These are phyloP conservation scores for Neofusicoccum sp. DNA, from an alignment of 2,329 filamentous ascomycete species.

Conservation along the genomic window DNA sequence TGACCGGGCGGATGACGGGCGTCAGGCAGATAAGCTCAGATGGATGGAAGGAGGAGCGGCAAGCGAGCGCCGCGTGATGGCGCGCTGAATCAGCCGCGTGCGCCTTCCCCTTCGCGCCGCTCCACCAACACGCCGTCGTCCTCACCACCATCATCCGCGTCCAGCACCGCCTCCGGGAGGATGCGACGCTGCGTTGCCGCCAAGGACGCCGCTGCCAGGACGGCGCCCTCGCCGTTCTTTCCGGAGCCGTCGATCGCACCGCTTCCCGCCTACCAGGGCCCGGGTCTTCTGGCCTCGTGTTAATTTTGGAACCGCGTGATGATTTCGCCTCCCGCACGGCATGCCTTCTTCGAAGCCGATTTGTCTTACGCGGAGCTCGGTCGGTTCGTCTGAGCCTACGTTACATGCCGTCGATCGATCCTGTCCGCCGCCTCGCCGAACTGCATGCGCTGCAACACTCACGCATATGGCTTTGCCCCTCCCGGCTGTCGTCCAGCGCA, in stretches of 20 bases:
- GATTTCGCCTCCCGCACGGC: background rate
- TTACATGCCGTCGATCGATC: background rate
- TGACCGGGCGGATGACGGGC: slow-evolving; percentile 10
- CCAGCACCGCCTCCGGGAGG: background rate
- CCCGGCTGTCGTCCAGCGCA: background rate
- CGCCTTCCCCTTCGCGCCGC: background rate
- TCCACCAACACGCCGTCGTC: background rate
- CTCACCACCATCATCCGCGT: background rate
- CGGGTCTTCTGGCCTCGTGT: background rate
- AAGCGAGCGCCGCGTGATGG: background rate
- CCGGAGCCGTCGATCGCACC: background rate
- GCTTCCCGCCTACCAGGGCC: background rate
- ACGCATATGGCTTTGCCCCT: too few species aligned
- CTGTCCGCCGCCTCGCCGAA: background rate
- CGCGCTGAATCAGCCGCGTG: background rate
- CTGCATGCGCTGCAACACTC: background rate
- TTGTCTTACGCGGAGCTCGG: background rate
- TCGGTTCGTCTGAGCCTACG: background rate
- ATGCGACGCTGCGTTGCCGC: background rate
- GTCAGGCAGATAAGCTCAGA: slow-evolving; percentile 14
- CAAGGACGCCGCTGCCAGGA: background rate
- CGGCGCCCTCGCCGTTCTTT: background rate
- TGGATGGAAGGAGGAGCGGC: background rate
- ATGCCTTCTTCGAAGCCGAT: background rate
- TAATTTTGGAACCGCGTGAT: slow-evolving; percentile 6